Base-by-base conservation (phyloP, 2,329 filamentous ascomycete species). In the Claviceps purpurea region DNA sequence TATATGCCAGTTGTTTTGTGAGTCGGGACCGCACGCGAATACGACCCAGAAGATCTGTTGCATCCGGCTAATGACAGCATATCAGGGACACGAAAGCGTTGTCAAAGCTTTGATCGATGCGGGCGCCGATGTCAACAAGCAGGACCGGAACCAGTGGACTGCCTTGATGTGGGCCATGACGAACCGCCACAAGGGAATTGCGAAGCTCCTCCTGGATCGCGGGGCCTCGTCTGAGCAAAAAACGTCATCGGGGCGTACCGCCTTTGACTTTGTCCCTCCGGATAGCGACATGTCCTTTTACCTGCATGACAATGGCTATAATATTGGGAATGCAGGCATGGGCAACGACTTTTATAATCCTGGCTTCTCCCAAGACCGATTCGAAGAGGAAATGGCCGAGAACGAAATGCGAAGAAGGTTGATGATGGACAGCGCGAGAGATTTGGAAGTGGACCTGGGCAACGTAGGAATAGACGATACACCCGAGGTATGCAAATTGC, bases 151-250 rank as follows among this genome's bases (percentile, higher is more conserved):
- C 64, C 85, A 94, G 64, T 98, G 93, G 93, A 97, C 88, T 62
- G 87, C 93, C 14, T 75, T 98, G 55, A 98, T 98, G 90, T 98
- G 93, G 93, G 91, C 93, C 49, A 97, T 97, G 88, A 98, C 93
- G 52, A 98, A 98, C 68, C 76, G 90, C 53, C 93, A 98, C 70
- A 97, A 97, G 70, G 84, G 83, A 47, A 98, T 98, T 59, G 90
- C 91, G 39, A 97, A 97, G 68, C 76, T 89, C 11, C 73, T 98
- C 16, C 78, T 98, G 38, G 91, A 98, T 65, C 87, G 93, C 61
- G 90, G 90, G 16, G 93, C 93, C 20, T 95, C 90, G n/a, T 85
- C 90, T 3, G 91, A 97, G 61, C 86, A 95, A 59, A 95, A 94
- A 66, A 97, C 93, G 1, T 93, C 89, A 0, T 90, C 88, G 11